A percentile compares a stretch with the other conserved stretches of the same genome.
Conservation (phyloP, 2,329 filamentous ascomycete genomes). For the Neocatenulostroma microsporum region DNA sequence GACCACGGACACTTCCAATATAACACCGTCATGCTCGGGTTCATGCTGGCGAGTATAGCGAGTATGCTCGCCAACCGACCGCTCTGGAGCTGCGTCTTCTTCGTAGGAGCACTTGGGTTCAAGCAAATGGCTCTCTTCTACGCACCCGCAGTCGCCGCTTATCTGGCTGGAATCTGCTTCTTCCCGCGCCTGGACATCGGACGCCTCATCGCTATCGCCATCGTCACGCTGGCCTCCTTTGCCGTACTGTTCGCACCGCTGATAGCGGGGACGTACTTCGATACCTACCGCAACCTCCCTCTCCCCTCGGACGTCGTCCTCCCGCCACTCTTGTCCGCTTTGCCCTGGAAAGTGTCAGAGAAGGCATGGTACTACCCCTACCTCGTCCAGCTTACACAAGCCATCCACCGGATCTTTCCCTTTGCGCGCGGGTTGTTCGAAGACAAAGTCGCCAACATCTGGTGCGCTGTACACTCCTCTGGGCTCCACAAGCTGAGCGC, state of each 20-base stretch:
- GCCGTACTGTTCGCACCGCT: constrained; percentile 68
- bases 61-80: constrained; percentile 78
- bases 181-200: constrained; percentile 60
- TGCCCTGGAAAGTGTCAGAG: constrained; percentile 50
- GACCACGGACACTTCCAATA: constrained; percentile 98
- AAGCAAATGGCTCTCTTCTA: constrained; percentile 99
- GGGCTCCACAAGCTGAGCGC: constrained; percentile 70
- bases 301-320: constrained; percentile 41
- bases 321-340: constrained; percentile 56
- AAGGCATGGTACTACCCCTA: constrained; percentile 65
- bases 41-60: constrained; percentile 78
- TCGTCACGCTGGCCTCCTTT: constrained; percentile 67
- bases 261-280: constrained; percentile 61
- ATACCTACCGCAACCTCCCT: constrained; percentile 57
- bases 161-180: constrained; percentile 78
- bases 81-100: constrained; percentile 87
- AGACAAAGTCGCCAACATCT: constrained; percentile 97
- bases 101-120: constrained; percentile 88
- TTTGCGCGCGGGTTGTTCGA: constrained; percentile 95
- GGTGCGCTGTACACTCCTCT: constrained; percentile 79
- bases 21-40: constrained; percentile 95
- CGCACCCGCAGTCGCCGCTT: constrained; percentile 85
- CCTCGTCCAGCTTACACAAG: constrained; percentile 70
- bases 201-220: constrained; percentile 65
- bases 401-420: constrained; percentile 87